These are phyloP conservation scores for Alternaria gansuensis DNA, from an alignment of 2,329 filamentous ascomycete genomes.

Conservation along the genomic window DNA sequence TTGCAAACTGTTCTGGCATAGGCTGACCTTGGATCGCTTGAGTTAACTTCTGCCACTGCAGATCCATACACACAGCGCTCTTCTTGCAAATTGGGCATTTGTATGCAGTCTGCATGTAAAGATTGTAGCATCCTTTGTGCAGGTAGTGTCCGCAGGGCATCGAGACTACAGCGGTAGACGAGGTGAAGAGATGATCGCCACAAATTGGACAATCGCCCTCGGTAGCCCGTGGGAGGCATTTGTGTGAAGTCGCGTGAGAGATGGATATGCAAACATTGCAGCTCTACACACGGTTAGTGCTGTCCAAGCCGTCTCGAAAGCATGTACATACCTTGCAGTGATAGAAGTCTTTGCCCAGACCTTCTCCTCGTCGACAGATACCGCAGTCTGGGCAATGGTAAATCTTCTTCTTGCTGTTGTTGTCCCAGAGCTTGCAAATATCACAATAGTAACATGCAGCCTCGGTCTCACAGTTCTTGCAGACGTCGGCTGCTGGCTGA, in stretches of 20 bases:
- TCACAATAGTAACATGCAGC: slow-evolving; percentile 91
- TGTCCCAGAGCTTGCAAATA: slow-evolving; percentile 97
- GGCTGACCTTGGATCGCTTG: slow-evolving; percentile 87
- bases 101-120: slow-evolving; percentile 89
- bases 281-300: slow-evolving; percentile 45
- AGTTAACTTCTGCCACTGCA: slow-evolving; percentile 90
- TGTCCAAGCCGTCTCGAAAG: background rate
- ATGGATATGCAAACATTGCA: slow-evolving; percentile 96
- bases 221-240: slow-evolving; percentile 79
- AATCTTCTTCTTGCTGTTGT: slow-evolving; percentile 87
- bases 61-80: slow-evolving; percentile 96
- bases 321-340: slow-evolving; percentile 86
- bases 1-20: slow-evolving; percentile 84
- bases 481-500: slow-evolving; percentile 81
- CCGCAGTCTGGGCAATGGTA: slow-evolving; percentile 98
- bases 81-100: slow-evolving; percentile 97
- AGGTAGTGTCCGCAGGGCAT: slow-evolving; percentile 97
- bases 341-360: slow-evolving; percentile 94
- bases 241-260: slow-evolving; percentile 82
- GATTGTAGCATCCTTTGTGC: slow-evolving; percentile 85
- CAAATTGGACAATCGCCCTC: slow-evolving; percentile 98
- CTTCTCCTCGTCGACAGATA: slow-evolving; percentile 89
- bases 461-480: slow-evolving; percentile 76
- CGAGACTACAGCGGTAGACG: slow-evolving; percentile 85
- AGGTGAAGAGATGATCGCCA: slow-evolving; percentile 95